Conservation (phyloP, 2,329 filamentous ascomycete species). For the Parastagonospora nodorum region DNA sequence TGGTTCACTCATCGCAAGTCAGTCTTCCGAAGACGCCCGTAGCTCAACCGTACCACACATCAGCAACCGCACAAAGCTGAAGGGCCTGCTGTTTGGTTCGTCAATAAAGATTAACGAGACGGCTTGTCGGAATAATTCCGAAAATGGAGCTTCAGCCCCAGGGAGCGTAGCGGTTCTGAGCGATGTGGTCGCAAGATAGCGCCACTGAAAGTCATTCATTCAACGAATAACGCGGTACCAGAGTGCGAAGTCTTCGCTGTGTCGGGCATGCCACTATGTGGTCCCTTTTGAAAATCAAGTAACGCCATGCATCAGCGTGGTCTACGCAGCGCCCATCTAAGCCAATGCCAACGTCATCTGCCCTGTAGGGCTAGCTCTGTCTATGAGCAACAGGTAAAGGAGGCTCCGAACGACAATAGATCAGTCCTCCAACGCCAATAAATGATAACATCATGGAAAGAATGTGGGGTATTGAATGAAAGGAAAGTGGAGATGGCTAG, state of each 20-base stretch:
- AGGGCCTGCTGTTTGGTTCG: too few relatives aligned
- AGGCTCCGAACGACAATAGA: not conserved
- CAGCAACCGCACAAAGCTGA: not conserved
- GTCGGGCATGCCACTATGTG: not conserved
- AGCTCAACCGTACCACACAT: not conserved
- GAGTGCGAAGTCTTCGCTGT: not conserved
- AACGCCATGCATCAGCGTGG: constrained; percentile 9
- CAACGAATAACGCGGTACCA: constrained; percentile 6
- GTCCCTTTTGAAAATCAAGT: not conserved
- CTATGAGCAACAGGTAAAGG: constrained; percentile 7
- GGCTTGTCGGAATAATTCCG: not conserved
- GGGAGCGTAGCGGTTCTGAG: not conserved
- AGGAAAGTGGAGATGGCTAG: constrained; percentile 5
- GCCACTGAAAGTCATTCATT: constrained; percentile 3
- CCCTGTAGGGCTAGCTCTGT: constrained; percentile 23
- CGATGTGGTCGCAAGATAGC: not conserved
- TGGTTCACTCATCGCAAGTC: constrained; percentile 1
- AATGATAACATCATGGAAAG: constrained; percentile 6
- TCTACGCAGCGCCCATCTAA: constrained; percentile 23
- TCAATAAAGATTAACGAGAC: not conserved
- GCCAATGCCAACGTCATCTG: constrained; percentile 21
- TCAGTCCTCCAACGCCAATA: constrained; percentile 14
- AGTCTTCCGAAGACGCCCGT: not conserved
- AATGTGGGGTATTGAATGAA: constrained; percentile 1
- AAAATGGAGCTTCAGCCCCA: not conserved